A percentile compares a stretch with the other conserved stretches of the same genome.
Evolutionary conservation across 148 eudicot species (phyloP).

Genomic region (Silene latifolia): DNA sequence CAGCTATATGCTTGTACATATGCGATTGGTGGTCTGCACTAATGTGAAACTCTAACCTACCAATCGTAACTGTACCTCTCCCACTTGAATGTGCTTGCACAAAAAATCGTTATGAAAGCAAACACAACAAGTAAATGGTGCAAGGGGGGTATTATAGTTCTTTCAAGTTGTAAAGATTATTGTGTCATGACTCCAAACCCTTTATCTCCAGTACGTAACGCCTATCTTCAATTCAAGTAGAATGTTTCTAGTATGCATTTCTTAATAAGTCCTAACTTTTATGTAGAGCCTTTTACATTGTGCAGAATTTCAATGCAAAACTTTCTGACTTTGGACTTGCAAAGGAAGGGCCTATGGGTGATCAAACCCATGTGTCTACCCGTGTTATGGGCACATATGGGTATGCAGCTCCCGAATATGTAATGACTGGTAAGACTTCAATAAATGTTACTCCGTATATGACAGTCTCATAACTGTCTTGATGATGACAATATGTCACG

Average conservation of each 20-base stretch:
- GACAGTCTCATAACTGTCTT: background rate
- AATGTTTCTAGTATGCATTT: background rate
- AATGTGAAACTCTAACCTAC: no score
- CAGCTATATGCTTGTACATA: no score
- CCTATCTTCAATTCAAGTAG: background rate
- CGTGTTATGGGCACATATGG: constrained; percentile 91
- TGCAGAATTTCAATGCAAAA: constrained; percentile 79
- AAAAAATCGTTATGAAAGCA: no score
- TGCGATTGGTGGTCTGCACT: no score
- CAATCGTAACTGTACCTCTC: no score
- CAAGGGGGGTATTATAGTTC: no score
- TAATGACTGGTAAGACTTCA: constrained; percentile 66
- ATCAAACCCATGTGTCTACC: constrained; percentile 79
- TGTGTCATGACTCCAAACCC: no score
- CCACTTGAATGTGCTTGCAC: no score
- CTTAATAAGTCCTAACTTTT: background rate
- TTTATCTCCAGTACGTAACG: background rate
- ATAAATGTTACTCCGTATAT: background rate
- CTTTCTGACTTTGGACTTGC: constrained; percentile 92
- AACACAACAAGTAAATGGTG: no score
- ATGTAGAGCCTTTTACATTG: constrained; percentile 10
- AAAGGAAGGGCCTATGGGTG: constrained; percentile 83
- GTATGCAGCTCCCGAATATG: constrained; percentile 88
- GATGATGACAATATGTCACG: background rate
- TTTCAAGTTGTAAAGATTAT: no score